Base-by-base conservation (phyloP, 805 yeast genomes). In the Saturnispora besseyi region DNA sequence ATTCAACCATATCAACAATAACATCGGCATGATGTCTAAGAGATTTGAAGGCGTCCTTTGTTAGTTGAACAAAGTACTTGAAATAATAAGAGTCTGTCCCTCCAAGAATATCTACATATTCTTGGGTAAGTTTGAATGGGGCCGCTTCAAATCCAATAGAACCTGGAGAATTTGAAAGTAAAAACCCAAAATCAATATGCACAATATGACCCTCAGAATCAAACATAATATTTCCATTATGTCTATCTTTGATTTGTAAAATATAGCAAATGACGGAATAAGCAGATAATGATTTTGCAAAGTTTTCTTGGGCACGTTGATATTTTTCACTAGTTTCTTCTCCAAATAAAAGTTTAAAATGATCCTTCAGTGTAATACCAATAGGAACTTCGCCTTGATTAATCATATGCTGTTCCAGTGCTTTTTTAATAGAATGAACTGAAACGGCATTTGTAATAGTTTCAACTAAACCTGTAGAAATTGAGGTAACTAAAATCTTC, bases 121-220 rank as follows among this genome's bases (percentile, higher is more conserved):
- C 99, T 52, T 74, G 73, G 0, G 98, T 88, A 15, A 93, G 72
- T 63, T 93, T 93, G 73, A 93, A 93, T 1, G 99, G 97, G 1
- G 98, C 96, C 1, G 96, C 95, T 62, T 93, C 99, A 64, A 93
- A 90, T 0, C 97, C 96, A 50, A 93, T 89, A 45, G 96, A 84
- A 3, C 99, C 99, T 0, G 99, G 99, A 0, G 97, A 84, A 62
- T 93, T 91, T 0, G 96, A 87, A 3, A 91, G 72, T 63, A 91
- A 67, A 64, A 88, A 91, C 0, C 99, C 99, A 70, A 93, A 93
- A 67, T 93, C 99, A 58, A 93, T 93, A 65, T 87, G 95, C 43
- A 91, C 81, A 11, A 93, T 84, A 62, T 93, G 99, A 0, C 99
- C 99, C 52, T 91, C 96, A 51, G 84, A 81, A 62, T 93, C 99